Conservation (phyloP, 495 filamentous ascomycete genomes). For the Penicillium antarcticum region DNA sequence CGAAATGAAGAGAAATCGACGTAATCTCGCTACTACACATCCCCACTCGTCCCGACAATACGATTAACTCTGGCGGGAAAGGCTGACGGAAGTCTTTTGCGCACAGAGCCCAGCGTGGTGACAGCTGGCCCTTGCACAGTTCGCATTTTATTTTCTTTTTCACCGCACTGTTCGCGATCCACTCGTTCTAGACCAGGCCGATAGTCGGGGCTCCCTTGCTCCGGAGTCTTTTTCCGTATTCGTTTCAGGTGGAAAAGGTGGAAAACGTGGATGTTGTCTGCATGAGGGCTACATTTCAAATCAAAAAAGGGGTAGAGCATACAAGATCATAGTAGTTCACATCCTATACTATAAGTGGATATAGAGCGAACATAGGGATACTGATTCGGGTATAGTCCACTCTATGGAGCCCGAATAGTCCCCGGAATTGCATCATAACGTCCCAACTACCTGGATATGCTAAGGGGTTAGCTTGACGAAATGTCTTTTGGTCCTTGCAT, state of each 20-base stretch:
- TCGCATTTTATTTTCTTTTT: background rate
- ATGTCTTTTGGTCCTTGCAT: constrained; percentile 17
- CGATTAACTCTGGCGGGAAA: constrained; percentile 10
- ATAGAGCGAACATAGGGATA: too few species aligned
- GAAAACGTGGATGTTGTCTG: constrained; percentile 16
- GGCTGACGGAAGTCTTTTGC: constrained; percentile 10
- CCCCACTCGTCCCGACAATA: background rate
- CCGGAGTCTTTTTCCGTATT: background rate
- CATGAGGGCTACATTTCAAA: constrained; percentile 2
- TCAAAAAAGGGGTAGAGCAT: background rate
- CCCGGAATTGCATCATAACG: background rate
- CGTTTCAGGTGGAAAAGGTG: background rate
- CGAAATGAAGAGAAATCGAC: too few species aligned
- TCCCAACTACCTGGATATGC: constrained; percentile 25
- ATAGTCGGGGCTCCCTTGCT: constrained; percentile 14
- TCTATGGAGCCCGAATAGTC: background rate
- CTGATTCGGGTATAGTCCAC: too few species aligned
- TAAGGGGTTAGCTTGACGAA: background rate
- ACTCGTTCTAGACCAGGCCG: background rate
- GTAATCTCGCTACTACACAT: background rate
- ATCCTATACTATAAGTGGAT: too few species aligned
- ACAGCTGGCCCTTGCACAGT: constrained; percentile 21
- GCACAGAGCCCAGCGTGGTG: constrained; percentile 20
- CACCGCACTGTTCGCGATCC: background rate
- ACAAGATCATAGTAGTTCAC: too few species aligned